A percentile compares a stretch with the other conserved stretches of the same genome.
phyloP scores from a whole-genome alignment of 208 protist species.

The Zelonia costaricensis region DNA sequence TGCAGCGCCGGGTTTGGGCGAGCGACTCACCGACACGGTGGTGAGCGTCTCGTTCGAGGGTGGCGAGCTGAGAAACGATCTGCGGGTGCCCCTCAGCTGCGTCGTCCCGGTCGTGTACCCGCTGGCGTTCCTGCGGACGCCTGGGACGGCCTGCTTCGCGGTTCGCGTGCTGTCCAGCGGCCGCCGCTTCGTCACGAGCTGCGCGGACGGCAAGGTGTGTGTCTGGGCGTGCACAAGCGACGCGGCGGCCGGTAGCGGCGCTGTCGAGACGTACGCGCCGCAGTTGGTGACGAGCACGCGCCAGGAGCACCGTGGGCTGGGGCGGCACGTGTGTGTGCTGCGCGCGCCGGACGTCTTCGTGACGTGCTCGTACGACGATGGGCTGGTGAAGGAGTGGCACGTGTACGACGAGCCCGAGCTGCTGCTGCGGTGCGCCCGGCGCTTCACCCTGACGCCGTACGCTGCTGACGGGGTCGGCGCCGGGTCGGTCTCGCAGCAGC shows the following conservation, averaged over 20 bases:
- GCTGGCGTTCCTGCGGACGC: conserved; percentile 35
- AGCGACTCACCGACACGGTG: conserved; percentile 33
- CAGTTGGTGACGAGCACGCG: conserved; percentile 27
- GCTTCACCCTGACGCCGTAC: conserved; percentile 44
- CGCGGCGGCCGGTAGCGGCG: background rate
- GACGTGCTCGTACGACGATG: conserved; percentile 68
- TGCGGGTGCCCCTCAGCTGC: conserved; percentile 60
- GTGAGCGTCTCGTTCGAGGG: conserved; percentile 58
- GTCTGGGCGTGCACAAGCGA: conserved; percentile 46
- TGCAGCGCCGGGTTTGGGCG: background rate
- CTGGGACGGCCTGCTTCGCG: conserved; percentile 50
- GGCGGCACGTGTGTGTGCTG: conserved; percentile 55
- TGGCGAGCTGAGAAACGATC: conserved; percentile 55
- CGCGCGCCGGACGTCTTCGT: conserved; percentile 72
- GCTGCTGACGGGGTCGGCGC: conserved; percentile 2
- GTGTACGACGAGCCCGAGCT: conserved; percentile 74
- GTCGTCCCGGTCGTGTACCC: conserved; percentile 76
- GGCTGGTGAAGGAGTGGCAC: conserved; percentile 85
- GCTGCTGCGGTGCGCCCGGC: conserved; percentile 61
- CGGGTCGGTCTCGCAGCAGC: background rate
- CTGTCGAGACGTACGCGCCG: conserved; percentile 34
- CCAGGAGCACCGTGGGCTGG: conserved; percentile 35
- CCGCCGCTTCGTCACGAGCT: conserved; percentile 51
- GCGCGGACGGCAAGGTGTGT: conserved; percentile 50
- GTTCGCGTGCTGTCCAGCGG: conserved; percentile 46